A percentile compares a stretch with the other conserved stretches of the same genome.
These are phyloP conservation scores for Cadophora luteo-olivacea DNA, from an alignment of 2,329 filamentous ascomycete species.

Conservation along the genomic window DNA sequence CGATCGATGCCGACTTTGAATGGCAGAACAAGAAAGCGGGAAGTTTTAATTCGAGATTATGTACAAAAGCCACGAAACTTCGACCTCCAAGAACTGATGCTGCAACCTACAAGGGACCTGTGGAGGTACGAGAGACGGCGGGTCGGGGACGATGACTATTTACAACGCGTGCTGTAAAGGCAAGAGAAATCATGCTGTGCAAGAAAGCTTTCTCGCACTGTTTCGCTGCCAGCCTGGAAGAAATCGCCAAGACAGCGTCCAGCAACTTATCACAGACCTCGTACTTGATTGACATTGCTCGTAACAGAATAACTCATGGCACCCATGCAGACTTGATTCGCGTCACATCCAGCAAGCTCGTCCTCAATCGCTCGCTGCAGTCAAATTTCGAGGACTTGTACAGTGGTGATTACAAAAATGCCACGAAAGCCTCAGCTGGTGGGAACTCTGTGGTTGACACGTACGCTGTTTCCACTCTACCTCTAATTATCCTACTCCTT, in stretches of 20 bases:
- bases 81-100: conserved; percentile 52
- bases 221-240: conserved; percentile 16
- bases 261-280: neutral
- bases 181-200: conserved; percentile 59
- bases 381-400: conserved; percentile 43
- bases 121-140: conserved; percentile 49
- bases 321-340: conserved; percentile 9
- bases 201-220: conserved; percentile 57
- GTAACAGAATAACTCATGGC: neutral
- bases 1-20: conserved; percentile 32
- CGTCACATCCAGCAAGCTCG: conserved; percentile 46
- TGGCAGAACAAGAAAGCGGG: conserved; percentile 50
- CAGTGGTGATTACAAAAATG: conserved; percentile 35
- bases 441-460: conserved; percentile 37
- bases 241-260: neutral
- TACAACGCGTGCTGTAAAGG: conserved; percentile 52
- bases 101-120: conserved; percentile 52
- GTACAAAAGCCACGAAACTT: conserved; percentile 43
- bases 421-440: conserved; percentile 20
- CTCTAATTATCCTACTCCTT: neutral
- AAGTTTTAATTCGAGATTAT: conserved; percentile 49
- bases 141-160: conserved; percentile 59
- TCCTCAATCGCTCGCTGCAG: conserved; percentile 45
- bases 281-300: neutral
- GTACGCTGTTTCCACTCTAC: conserved; percentile 31